Evolutionary conservation across 2,329 filamentous ascomycete genomes (phyloP), one percentile per base, ranked within the genome.

Genomic region (Parastagonospora nodorum): DNA sequence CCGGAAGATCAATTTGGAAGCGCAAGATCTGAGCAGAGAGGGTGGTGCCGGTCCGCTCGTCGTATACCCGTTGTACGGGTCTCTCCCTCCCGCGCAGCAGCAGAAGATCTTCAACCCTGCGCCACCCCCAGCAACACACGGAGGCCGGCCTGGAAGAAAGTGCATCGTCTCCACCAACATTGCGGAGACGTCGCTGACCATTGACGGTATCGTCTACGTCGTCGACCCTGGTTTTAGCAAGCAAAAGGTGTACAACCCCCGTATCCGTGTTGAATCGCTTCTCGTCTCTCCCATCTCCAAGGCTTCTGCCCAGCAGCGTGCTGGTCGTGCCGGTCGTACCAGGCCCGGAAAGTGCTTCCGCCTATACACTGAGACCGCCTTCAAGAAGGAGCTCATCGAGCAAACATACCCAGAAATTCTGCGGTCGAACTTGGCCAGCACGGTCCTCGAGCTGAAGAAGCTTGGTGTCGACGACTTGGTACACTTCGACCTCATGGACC

Each of bases 201-300:
- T 99, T 54, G 94, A 99, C 70, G 94, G 94, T 72, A 99, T 99
- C 58, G 94, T 99, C 31, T 99, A 97, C 69, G 94, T 99, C 30
- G 93, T 99, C n/a, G 94, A 99, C 68, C 93, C 94, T 2, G 94
- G 94, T 31, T 99, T 99, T 80, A 96, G 92, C 78, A 99, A 99
- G 79, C 94, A 99, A 70, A 99, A 97, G 77, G 94, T 97, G 57
- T 99, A 97, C 81, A 97, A 99, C 75, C 93, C 94, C 16, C 87
- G 94, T 54, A 95, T 96, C 64, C 87, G 94, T 74, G 92, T 99
- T 58, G 94, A 99, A 77, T 97, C 94, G 1, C 83, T 99, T 7
- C 82, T 99, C n/a, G 93, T 99, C 5, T 97, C 94, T 2, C 92
- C 94, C 16, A 97, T 99, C 63, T 97, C 92, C 51, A 97, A 97